Base-by-base conservation (phyloP, 2,329 filamentous ascomycete species). In the Ophiostoma himal-ulmi region DNA sequence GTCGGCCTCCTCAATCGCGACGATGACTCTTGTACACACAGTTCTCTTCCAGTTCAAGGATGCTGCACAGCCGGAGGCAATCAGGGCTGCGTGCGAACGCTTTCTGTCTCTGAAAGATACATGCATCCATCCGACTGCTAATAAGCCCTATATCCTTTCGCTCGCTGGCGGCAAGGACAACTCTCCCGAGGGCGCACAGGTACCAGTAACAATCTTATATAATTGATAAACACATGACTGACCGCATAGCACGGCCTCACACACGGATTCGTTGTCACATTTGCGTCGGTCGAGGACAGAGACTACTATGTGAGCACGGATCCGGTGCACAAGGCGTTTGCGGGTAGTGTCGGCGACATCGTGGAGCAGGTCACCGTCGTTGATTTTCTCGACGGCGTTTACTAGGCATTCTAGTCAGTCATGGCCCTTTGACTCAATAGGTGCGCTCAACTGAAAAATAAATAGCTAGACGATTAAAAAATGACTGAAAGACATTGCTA, bases 251-350 rank as follows among this genome's bases (percentile, higher is more conserved):
- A 83, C 64, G 88, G 83, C 0, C 85, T 88, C 44, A 88, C 87
- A 0, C 89, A 92, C 75, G 87, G 82, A 0, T 91, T 91, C 74
- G 83, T 92, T 1, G 83, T 86, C 36, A 84, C 90, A 74, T 92
- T 92, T 71, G 82, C 84, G 4, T 89, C 77, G 65, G 81, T 82
- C 39, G 84, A 86, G 72, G 89, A 92, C 75, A 81, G 89, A 69
- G 84, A 88, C 73, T 92, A 91, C 75, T 92, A 92, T 75, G 76
- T 89, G 2, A 77, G 84, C 66, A 80, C 84, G 34, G 89, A 92
- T 74, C 88, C 88, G 0, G 83, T 79, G 39, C 89, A 92, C 77
- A 78, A 82, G 69, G 84, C 78, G 0, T 91, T 91, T 75, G 80
- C 13, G 10, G 36, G 66, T 44, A 60, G 22, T 13, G 36, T 71